These are phyloP conservation scores for Leishmania braziliensis DNA, from an alignment of 208 protist genomes.

Conservation along the genomic window DNA sequence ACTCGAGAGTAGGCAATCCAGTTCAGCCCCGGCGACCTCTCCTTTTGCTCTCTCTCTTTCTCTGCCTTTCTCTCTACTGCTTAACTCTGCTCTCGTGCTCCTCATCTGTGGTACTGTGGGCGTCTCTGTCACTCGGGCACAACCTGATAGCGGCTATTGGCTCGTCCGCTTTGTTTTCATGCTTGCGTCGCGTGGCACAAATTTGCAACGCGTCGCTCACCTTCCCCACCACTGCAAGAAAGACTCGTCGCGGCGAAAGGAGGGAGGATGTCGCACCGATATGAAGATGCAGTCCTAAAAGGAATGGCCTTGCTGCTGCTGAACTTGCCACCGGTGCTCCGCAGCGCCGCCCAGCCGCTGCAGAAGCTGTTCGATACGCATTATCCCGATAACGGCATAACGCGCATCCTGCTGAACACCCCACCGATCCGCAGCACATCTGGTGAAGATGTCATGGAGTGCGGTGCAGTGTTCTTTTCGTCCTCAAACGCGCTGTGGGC, in stretches of 20 bases:
- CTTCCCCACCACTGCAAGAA: background rate
- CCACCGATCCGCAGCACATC: conserved; percentile 24
- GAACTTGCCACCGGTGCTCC: conserved; percentile 32
- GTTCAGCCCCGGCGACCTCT: background rate
- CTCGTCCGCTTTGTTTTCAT: background rate
- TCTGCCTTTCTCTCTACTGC: background rate
- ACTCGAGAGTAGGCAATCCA: background rate
- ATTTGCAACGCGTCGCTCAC: background rate
- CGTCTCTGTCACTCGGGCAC: background rate
- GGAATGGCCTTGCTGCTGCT: conserved; percentile 53
- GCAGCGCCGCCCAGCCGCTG: conserved; percentile 10
- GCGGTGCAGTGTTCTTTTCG: conserved; percentile 27
- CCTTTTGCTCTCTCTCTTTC: background rate
- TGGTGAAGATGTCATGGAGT: conserved; percentile 23
- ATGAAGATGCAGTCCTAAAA: conserved; percentile 50
- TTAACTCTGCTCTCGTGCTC: background rate
- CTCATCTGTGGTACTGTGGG: background rate
- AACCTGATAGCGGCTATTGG: background rate
- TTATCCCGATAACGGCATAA: conserved; percentile 29
- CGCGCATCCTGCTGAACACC: conserved; percentile 19
- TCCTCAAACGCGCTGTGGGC: conserved; percentile 14
- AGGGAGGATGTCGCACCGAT: conserved; percentile 20
- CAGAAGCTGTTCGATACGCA: conserved; percentile 28
- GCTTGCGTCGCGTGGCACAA: background rate
- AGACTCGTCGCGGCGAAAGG: background rate